phyloP scores from a whole-genome alignment of 1,139 yeast species.

The Taiozyma sp. region DNA sequence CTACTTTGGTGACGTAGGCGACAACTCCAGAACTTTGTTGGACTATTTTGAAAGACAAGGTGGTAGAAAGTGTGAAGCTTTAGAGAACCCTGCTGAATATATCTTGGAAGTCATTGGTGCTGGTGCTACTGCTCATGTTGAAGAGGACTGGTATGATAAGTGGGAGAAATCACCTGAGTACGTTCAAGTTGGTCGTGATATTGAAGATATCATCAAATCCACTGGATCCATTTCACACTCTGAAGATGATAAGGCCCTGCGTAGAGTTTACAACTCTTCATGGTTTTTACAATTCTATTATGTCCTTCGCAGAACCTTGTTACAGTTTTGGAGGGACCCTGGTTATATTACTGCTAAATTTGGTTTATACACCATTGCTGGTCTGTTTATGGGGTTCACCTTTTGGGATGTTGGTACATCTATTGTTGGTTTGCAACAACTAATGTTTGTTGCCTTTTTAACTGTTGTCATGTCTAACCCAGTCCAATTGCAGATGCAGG shows the following conservation, averaged over 20 bases:
- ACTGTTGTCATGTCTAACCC: constrained; percentile 53
- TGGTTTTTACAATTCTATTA: constrained; percentile 41
- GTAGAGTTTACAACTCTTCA: constrained; percentile 32
- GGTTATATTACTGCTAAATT: constrained; percentile 60
- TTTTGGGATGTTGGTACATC: constrained; percentile 58
- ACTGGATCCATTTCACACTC: constrained; percentile 26
- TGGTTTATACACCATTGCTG: constrained; percentile 38
- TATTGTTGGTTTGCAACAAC: constrained; percentile 52
- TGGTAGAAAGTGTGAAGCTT: constrained; percentile 55
- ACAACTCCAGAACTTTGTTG: constrained; percentile 51
- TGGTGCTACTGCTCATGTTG: constrained; percentile 72
- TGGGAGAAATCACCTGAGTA: constrained; percentile 58
- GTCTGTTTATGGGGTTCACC: constrained; percentile 51
- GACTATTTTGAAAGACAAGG: constrained; percentile 66
- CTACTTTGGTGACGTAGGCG: constrained; percentile 74
- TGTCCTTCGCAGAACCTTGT: constrained; percentile 47
- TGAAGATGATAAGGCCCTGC: constrained; percentile 29
- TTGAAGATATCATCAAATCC: constrained; percentile 39
- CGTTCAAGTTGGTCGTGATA: constrained; percentile 34
- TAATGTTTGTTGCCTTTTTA: constrained; percentile 68
- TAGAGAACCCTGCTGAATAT: constrained; percentile 80
- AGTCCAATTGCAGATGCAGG: constrained; percentile 64
- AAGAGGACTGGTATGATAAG: constrained; percentile 55
- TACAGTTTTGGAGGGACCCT: constrained; percentile 71
- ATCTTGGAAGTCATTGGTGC: constrained; percentile 78